Base-by-base conservation (phyloP, 2,329 filamentous ascomycete species). In the Thielaviopsis musarum region DNA sequence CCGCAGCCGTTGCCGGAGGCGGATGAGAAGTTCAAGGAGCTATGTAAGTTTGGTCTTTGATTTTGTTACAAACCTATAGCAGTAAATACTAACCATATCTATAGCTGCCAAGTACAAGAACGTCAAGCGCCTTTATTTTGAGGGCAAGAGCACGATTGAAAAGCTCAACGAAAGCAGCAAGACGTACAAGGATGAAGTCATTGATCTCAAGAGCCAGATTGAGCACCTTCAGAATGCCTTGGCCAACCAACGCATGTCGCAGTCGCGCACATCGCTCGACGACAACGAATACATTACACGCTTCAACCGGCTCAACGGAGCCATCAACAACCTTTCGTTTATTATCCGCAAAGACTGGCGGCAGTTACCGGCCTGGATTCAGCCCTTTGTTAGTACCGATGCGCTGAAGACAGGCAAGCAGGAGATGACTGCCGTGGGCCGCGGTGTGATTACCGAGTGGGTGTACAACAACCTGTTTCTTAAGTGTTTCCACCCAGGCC, bases 191-290 rank as follows among this genome's bases (percentile, higher is more conserved):
- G 38, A 45, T 2, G 38, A 45, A n/a, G 17, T 45, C 38, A 45
- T 6, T 7, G 38, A 45, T 3, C 38, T 45, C 38, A 45, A 45
- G 38, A n/a, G 87, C 85, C 64, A 96, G 71, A 87, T 97, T 24
- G 91, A 96, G 70, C 87, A 93, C 66, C 78, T 98, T 19, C 93
- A 98, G 70, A 97, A 98, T 70, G 93, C 90, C n/a, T 81, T 98
- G 58, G 93, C 93, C 61, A 93, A 95, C 70, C 93, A 97, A 72
- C 85, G 91, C 61, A 84, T 98, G 70, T 93, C 93, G 2, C 87
- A 94, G 69, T 97, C 91, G 22, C 87, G 91, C 62, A 97, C 91
- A 1, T 88, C 91, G 1, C 84, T 96, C 58, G 93, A 98, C 69
- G 93, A 98, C 69, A 95, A 83, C 70, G 91, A 97, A 75, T 98